These are phyloP conservation scores for Cutaneotrichosporon cyanovorans DNA, from an alignment of 1,284 basidiomycete species.

Conservation along the genomic window DNA sequence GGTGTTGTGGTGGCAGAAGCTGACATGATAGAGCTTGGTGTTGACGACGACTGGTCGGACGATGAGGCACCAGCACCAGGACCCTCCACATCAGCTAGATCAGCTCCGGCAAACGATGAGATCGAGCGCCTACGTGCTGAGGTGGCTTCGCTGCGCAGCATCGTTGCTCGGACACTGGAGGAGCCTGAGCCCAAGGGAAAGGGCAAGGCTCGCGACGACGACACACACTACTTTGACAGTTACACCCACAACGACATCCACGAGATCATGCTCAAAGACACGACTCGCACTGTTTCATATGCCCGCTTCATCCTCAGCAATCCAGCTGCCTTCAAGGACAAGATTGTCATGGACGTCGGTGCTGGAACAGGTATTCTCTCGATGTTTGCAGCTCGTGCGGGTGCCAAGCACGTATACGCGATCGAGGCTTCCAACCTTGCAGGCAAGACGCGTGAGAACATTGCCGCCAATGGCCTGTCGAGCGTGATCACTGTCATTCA, in stretches of 20 bases:
- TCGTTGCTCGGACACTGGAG: conserved; percentile 29
- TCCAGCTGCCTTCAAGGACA: conserved; percentile 71
- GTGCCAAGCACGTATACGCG: conserved; percentile 86
- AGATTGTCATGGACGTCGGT: conserved; percentile 87
- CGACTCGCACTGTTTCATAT: conserved; percentile 87
- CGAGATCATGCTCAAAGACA: conserved; percentile 63
- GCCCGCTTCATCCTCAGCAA: conserved; percentile 86
- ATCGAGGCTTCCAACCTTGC: conserved; percentile 88
- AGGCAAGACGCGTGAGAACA: conserved; percentile 70
- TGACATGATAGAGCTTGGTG: conserved; percentile 52
- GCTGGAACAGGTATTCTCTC: conserved; percentile 91
- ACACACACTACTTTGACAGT: conserved; percentile 88
- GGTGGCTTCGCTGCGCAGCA: conserved; percentile 25
- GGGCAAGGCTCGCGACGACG: conserved; percentile 59
- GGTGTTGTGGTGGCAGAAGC: conserved; percentile 41
- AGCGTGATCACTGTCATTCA: conserved; percentile 73
- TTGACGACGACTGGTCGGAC: conserved; percentile 65
- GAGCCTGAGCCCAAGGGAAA: conserved; percentile 29
- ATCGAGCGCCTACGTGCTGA: conserved; percentile 29
- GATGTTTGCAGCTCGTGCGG: conserved; percentile 82
- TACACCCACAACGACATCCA: conserved; percentile 73
- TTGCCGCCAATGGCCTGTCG: conserved; percentile 69
- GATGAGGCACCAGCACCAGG: conserved; percentile 34
- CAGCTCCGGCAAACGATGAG: conserved; percentile 17
- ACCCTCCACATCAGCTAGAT: neutral